Evolutionary conservation across 192 early-diverging fungal genomes (phyloP).

Genomic region (Dissophora ornata): DNA sequence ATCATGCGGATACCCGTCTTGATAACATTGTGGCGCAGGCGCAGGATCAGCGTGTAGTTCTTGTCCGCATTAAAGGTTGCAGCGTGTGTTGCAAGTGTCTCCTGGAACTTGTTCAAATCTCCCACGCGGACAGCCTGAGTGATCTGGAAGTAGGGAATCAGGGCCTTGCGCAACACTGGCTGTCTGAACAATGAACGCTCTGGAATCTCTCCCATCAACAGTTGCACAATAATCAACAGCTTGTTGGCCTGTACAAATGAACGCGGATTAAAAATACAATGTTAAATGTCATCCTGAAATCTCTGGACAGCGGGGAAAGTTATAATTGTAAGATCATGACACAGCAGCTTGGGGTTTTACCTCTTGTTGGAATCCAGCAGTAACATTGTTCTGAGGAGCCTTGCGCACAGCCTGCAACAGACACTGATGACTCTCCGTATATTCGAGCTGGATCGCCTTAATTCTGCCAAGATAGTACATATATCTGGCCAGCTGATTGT

Average conservation of each 20-base stretch:
- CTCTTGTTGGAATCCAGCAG: constrained; percentile 96
- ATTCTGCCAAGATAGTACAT: constrained; percentile 97
- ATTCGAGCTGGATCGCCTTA: constrained; percentile 98
- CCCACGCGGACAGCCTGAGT: constrained; percentile 97
- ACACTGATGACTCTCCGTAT: constrained; percentile 89
- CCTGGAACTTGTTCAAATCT: constrained; percentile 94
- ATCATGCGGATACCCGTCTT: constrained; percentile 99
- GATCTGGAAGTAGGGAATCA: constrained; percentile 94
- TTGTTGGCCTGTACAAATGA: constrained; percentile 81
- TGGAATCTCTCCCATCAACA: constrained; percentile 99
- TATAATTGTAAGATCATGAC: too few species aligned
- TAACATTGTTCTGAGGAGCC: constrained; percentile 85
- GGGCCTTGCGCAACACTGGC: constrained; percentile 82
- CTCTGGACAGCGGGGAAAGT: too few species aligned
- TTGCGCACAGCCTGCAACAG: constrained; percentile 96
- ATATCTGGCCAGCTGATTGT: constrained; percentile 94
- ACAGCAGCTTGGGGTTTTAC: too few species aligned
- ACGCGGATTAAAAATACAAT: too few species aligned
- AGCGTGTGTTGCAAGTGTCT: constrained; percentile 78
- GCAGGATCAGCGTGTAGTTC: constrained; percentile 89
- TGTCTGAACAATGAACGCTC: constrained; percentile 94
- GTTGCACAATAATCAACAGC: constrained; percentile 95
- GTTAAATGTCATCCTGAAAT: too few species aligned
- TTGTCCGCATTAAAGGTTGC: constrained; percentile 88
- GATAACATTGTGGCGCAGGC: constrained; percentile 99